Evolutionary conservation across 2,329 filamentous ascomycete genomes (phyloP), one percentile per base, ranked within the genome.

Genomic region (Pseudogymnoascus verrucosus): DNA sequence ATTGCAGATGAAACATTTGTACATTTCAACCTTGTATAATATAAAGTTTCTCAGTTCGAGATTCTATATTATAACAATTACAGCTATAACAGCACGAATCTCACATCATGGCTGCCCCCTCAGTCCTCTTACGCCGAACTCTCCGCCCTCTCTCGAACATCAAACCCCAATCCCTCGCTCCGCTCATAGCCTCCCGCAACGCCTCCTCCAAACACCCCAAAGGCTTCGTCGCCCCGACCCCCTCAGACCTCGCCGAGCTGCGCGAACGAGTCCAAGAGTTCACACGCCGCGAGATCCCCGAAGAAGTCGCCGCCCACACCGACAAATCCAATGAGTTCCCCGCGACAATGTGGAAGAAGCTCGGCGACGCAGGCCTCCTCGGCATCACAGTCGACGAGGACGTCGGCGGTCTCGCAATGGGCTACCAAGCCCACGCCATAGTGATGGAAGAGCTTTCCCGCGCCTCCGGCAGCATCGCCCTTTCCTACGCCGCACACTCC

Each of bases 391-490:
- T 91, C 16, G 91, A 96, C 71, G 92, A 96, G 77, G 89, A 91
- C 63, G 91, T 95, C 62, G 95, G 95, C 39, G 95, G 93, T 1
- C 77, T 98, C 54, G 90, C 82, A 1, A 89, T 98, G 86, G 95
- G 95, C 10, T 99, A 98, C 76, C 93, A 98, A 78, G 93, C 95
- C 51, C 95, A 99, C 78, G 96, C 91, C 73, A 81, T 96, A 5
- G 91, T 97, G 54, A 89, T 98, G 86, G 95, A 99, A 77, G 95
- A 98, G 80, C 81, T 99, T 44, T 95, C 89, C 64, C 84, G 93
- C 64, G 93, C 93, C 2, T 93, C 89, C 62, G 93, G 79, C 12
- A 90, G 87, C 66, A 91, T 96, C 71, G 93, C 86, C 0, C 83
- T 99, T 57, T 96, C 91, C 69, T 99, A 98, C 75, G 93, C 93